These are phyloP conservation scores for Ogataea thermomethanolica DNA, from an alignment of 805 yeast genomes.

Conservation along the genomic window DNA sequence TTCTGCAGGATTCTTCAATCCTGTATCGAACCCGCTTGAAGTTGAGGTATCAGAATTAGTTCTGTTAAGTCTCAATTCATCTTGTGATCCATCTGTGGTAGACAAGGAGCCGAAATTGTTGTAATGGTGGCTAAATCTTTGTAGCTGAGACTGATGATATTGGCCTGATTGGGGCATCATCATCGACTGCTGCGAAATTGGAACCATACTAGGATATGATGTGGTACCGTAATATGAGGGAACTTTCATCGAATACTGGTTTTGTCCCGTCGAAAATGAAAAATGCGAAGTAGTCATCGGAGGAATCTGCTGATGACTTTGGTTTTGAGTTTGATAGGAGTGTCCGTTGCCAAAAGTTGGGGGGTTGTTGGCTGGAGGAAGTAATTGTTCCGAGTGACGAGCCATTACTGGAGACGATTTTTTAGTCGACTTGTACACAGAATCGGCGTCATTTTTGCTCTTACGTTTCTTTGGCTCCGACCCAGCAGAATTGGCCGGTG, in stretches of 20 bases:
- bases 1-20: conserved; percentile 16
- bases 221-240: conserved; percentile 11
- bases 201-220: conserved; percentile 5
- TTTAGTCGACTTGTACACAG: conserved; percentile 14
- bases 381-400: neutral
- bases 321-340: conserved; percentile 1
- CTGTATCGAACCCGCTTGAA: conserved; percentile 21
- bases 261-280: conserved; percentile 18
- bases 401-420: conserved; percentile 6
- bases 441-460: conserved; percentile 32
- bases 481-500: neutral
- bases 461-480: conserved; percentile 26
- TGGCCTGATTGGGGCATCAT: conserved; percentile 15
- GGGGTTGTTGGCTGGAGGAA: conserved; percentile 9
- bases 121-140: conserved; percentile 19
- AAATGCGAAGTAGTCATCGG: conserved; percentile 10
- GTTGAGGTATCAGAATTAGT: conserved; percentile 29
- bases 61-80: conserved; percentile 25
- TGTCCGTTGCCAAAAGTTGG: conserved; percentile 16
- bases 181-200: conserved; percentile 16
- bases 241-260: conserved; percentile 10
- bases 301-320: neutral
- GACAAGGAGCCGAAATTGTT: conserved; percentile 27
- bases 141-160: conserved; percentile 17
- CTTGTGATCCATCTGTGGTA: conserved; percentile 29